Conservation (phyloP, 805 yeast genomes). For the Hanseniaspora singularis region DNA sequence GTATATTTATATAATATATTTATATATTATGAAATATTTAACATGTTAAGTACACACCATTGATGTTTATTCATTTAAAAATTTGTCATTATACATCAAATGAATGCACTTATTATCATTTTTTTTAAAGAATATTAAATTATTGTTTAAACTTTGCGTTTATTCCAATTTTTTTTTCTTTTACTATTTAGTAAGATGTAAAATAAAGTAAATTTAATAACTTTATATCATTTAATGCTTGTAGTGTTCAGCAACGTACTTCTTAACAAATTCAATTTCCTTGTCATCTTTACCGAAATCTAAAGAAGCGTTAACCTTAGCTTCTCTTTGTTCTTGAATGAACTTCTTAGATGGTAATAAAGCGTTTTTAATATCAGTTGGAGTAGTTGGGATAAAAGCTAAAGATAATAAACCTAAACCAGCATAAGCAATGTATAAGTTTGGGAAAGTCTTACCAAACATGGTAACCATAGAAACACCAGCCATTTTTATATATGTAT, state of each 20-base stretch:
- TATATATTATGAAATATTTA: no score
- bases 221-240: background rate
- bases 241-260: conserved; percentile 15
- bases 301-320: conserved; percentile 13
- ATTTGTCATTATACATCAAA: no score
- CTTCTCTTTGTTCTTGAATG: conserved; percentile 6
- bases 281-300: conserved; percentile 12
- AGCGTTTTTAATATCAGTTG: conserved; percentile 10
- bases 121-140: no score
- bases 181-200: background rate
- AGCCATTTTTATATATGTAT: conserved; percentile 11
- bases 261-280: conserved; percentile 14
- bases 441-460: conserved; percentile 14
- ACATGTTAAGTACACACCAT: no score
- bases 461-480: conserved; percentile 14
- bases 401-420: conserved; percentile 10
- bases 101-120: no score
- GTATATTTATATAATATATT: no score
- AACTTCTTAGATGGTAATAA: conserved; percentile 12
- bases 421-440: conserved; percentile 12
- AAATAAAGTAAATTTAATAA: no score
- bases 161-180: background rate
- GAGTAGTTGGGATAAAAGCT: conserved; percentile 11
- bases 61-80: no score
- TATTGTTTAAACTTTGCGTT: no score